A percentile compares a stretch with the other conserved stretches of the same genome.
Evolutionary conservation across 2,329 filamentous ascomycete species (phyloP).

Genomic region (Alternaria angustiovoidea): DNA sequence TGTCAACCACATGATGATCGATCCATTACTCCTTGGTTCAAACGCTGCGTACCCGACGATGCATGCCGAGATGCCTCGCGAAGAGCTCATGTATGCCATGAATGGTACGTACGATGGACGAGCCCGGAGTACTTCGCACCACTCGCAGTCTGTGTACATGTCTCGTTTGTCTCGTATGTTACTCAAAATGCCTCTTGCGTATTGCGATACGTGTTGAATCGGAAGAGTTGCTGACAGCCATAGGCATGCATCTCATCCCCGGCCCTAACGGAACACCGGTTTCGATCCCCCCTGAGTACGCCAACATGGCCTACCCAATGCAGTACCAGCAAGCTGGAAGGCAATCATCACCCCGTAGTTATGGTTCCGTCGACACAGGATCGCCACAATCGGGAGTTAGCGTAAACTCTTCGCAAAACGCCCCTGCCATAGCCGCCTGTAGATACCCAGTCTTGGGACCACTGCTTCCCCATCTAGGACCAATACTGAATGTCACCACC

Average conservation of each 20-base stretch:
- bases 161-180: conserved; percentile 1
- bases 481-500: conserved; percentile 78
- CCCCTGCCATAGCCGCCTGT: conserved; percentile 34
- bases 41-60: conserved; percentile 40
- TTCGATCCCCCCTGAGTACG: conserved; percentile 42
- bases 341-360: conserved; percentile 46
- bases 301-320: conserved; percentile 44
- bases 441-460: conserved; percentile 88
- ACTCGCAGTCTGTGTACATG: conserved; percentile 1
- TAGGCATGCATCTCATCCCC: conserved; percentile 44
- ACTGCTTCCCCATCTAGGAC: conserved; percentile 79
- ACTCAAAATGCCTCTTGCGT: neutral
- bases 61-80: conserved; percentile 44
- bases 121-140: neutral
- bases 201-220: neutral
- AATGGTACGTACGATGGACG: conserved; percentile 25
- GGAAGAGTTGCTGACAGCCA: conserved; percentile 10
- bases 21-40: conserved; percentile 45
- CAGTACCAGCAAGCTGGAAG: conserved; percentile 39
- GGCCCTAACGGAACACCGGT: conserved; percentile 37
- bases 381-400: conserved; percentile 48
- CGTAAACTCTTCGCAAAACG: conserved; percentile 44
- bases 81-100: conserved; percentile 50
- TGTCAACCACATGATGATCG: conserved; percentile 50
- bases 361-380: conserved; percentile 47